phyloP scores from a whole-genome alignment of 768 basidiomycete genomes.

The Zangia roseola region DNA sequence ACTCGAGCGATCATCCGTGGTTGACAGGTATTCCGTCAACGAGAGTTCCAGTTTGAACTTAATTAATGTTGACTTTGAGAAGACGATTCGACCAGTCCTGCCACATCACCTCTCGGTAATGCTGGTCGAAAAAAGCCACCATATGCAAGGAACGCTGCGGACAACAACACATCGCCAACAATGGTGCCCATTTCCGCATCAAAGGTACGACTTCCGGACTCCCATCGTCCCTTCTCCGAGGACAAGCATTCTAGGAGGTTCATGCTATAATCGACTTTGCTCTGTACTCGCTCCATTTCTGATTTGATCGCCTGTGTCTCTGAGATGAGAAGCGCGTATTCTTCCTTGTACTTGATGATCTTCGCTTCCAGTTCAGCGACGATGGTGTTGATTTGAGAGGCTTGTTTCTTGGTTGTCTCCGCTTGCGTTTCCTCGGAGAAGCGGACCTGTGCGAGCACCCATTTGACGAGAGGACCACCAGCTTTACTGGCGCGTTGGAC shows the following conservation, averaged over 20 bases:
- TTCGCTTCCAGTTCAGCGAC: conserved; percentile 90
- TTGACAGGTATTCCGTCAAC: conserved; percentile 93
- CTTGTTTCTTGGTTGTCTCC: conserved; percentile 93
- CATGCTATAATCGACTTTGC: conserved; percentile 97
- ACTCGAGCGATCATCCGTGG: conserved; percentile 90
- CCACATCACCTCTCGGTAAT: conserved; percentile 97
- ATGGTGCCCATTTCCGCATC: conserved; percentile 99
- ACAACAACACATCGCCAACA: conserved; percentile 93
- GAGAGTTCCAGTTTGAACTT: conserved; percentile 91
- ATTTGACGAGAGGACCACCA: conserved; percentile 96
- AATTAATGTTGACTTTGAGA: conserved; percentile 81
- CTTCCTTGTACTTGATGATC: conserved; percentile 92
- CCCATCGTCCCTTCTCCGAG: conserved; percentile 94
- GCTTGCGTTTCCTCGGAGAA: conserved; percentile 96
- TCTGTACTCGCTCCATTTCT: conserved; percentile 97
- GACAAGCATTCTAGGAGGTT: conserved; percentile 91
- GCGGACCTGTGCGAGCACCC: conserved; percentile 94
- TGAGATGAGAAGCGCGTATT: conserved; percentile 94
- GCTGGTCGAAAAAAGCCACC: conserved; percentile 98
- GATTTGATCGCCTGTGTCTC: conserved; percentile 95
- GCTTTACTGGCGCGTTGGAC: conserved; percentile 95
- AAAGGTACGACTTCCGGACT: conserved; percentile 90
- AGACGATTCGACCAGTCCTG: conserved; percentile 92
- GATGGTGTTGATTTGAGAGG: conserved; percentile 84
- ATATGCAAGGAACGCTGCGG: conserved; percentile 95